These are phyloP conservation scores for Sphaerosporella brunnea DNA, from an alignment of 495 filamentous ascomycete genomes.

Conservation along the genomic window DNA sequence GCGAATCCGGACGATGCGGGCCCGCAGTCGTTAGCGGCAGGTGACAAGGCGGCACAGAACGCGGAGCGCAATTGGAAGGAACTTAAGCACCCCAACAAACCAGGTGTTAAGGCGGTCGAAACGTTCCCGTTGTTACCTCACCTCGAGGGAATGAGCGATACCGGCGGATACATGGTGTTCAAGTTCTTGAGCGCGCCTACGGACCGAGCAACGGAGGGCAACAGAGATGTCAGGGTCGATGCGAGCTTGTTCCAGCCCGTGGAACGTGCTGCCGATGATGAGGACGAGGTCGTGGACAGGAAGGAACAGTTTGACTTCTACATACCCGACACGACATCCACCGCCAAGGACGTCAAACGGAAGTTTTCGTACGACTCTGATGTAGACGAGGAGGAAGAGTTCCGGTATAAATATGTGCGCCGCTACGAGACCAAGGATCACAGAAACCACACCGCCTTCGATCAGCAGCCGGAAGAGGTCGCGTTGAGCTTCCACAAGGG, in stretches of 20 bases:
- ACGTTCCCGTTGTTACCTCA: slow-evolving; percentile 73
- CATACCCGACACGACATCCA: slow-evolving; percentile 9
- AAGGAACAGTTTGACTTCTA: slow-evolving; percentile 22
- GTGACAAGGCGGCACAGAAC: slow-evolving; percentile 36
- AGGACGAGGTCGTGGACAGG: slow-evolving; percentile 21
- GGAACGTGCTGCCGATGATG: slow-evolving; percentile 33
- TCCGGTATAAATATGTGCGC: slow-evolving; percentile 60
- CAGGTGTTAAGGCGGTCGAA: slow-evolving; percentile 58
- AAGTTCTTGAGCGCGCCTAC: slow-evolving; percentile 63
- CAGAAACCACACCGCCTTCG: slow-evolving; percentile 40
- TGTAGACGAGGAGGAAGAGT: slow-evolving; percentile 44
- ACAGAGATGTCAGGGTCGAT: slow-evolving; percentile 67
- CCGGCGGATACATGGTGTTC: slow-evolving; percentile 65
- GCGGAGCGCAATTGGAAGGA: slow-evolving; percentile 52
- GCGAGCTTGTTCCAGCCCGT: slow-evolving; percentile 57
- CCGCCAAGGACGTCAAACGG: slow-evolving; percentile 42
- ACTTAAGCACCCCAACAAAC: slow-evolving; percentile 67
- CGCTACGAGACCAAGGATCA: slow-evolving; percentile 70
- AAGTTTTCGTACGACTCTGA: slow-evolving; percentile 56
- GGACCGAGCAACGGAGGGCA: slow-evolving; percentile 10
- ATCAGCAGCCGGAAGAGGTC: slow-evolving; percentile 31
- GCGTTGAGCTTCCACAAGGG: slow-evolving; percentile 33
- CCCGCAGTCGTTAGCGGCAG: slow-evolving; percentile 33
- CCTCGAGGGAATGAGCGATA: slow-evolving; percentile 72
- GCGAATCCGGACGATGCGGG: slow-evolving; percentile 47